A percentile compares a stretch with the other conserved stretches of the same genome.
Evolutionary conservation across 1,284 basidiomycete species (phyloP).

Genomic region (Fomitiporia mediterranea): DNA sequence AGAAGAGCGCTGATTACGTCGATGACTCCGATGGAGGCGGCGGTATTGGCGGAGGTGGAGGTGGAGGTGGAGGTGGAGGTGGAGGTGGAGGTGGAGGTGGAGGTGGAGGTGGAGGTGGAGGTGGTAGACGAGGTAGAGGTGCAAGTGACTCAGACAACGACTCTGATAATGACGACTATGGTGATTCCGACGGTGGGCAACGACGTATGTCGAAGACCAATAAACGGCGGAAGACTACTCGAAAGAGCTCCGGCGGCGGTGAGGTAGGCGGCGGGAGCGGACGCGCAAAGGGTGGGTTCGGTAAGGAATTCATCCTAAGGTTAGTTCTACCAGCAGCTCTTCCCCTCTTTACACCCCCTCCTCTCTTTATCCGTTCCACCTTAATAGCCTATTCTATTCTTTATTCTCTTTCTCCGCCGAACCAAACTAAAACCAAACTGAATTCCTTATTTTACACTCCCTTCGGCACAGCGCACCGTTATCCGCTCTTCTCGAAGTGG

Average conservation of each 20-base stretch:
- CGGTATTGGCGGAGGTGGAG: background rate
- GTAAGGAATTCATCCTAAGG: conserved; percentile 76
- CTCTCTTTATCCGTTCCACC: no score
- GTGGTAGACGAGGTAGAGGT: no score
- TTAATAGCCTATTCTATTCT: no score
- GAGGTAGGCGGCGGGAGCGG: conserved; percentile 22
- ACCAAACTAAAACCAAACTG: background rate
- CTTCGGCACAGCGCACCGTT: conserved; percentile 50
- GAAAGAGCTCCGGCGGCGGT: conserved; percentile 29
- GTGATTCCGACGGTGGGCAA: no score
- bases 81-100: conserved; percentile 35
- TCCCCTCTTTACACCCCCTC: conserved; percentile 12
- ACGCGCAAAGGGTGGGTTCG: conserved; percentile 56
- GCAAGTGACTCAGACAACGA: conserved; percentile 36
- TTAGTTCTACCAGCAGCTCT: conserved; percentile 29
- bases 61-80: conserved; percentile 30
- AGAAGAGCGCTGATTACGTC: conserved; percentile 53
- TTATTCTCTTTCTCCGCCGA: background rate
- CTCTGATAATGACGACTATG: conserved; percentile 32
- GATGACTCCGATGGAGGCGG: conserved; percentile 46
- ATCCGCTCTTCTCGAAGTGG: conserved; percentile 50
- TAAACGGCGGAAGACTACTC: conserved; percentile 36
- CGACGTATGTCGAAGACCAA: conserved; percentile 18
- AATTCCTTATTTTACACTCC: background rate
- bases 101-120: background rate